phyloP scores from a whole-genome alignment of 2,329 filamentous ascomycete genomes.

The Phoma sp. region DNA sequence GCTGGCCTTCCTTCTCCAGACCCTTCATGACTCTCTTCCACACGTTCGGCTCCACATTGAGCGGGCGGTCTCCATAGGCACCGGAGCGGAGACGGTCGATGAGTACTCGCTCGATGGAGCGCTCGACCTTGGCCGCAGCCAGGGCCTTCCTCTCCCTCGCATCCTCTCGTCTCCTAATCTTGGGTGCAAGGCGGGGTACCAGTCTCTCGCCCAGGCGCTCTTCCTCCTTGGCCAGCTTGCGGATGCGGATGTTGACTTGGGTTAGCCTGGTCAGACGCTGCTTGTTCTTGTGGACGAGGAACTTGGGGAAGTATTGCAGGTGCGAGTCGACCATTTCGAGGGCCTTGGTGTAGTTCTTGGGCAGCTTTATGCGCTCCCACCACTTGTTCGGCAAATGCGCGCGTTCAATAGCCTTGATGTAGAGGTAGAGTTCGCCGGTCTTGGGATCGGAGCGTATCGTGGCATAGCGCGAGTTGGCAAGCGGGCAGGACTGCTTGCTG shows the following conservation, averaged over 20 bases:
- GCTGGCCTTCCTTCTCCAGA: conserved; percentile 86
- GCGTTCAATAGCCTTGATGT: conserved; percentile 83
- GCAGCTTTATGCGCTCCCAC: conserved; percentile 93
- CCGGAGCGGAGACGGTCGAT: conserved; percentile 90
- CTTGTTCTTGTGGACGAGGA: conserved; percentile 93
- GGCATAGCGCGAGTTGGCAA: conserved; percentile 91
- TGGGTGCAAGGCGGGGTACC: conserved; percentile 89
- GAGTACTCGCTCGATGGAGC: conserved; percentile 93
- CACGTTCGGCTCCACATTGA: conserved; percentile 93
- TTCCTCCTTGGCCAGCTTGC: conserved; percentile 85
- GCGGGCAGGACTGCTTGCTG: conserved; percentile 74
- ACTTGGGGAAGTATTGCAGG: conserved; percentile 89
- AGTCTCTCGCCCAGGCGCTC: conserved; percentile 86
- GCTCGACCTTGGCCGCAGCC: conserved; percentile 85
- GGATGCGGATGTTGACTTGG: conserved; percentile 82
- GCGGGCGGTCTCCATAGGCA: conserved; percentile 90
- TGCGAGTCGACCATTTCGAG: conserved; percentile 73
- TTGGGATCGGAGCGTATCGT: conserved; percentile 84
- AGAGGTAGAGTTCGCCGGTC: conserved; percentile 87
- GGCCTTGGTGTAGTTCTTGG: conserved; percentile 88
- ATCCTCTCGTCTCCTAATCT: conserved; percentile 68
- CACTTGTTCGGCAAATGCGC: conserved; percentile 83
- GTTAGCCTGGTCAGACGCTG: conserved; percentile 91
- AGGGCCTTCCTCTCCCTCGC: conserved; percentile 59
- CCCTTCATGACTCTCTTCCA: conserved; percentile 97